Evolutionary conservation across 129 eudicot genomes (phyloP), one percentile per base, ranked within the genome.

Genomic region (Artemisia argyi): DNA sequence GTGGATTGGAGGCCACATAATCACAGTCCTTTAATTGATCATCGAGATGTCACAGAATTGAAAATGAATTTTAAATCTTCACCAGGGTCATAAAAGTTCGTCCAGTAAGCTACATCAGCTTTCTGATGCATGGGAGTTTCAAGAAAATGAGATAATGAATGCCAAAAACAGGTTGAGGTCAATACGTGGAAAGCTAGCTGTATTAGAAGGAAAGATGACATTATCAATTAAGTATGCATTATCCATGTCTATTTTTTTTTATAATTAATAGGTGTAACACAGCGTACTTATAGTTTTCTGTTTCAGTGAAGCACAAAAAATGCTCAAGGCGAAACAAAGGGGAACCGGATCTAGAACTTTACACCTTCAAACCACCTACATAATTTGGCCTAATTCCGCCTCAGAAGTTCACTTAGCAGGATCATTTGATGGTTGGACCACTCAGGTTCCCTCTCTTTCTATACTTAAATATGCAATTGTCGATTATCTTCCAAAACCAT

Each of bases 361-460:
- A 14, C 90, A 86, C 72, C 92, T 91, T 76, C 84, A 74, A 28
- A 73, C 82, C 11, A 56, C 85, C 46, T 64, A 65, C 30, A 69
- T 91, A 65, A 78, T 88, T 66, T 91, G 97, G 97, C 85, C 89
- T 74, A 88, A 76, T 79, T 78, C 90, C 39, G 97, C 92, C 66
- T 88, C 92, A 0, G 87, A 91, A 77, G 97, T 91, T 73, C 74
- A 82, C 28, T 76, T 91, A 73, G 77, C 85, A n/a, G 96, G 97
- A 56, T 86, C 97, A 13, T 88, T 84, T 80, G 97, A 91, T 72
- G 97, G 97, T 59, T 91, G 97, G 97, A 83, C 83, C 75, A 82
- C 90, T 76, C 92, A 88, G 97, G 97, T 91, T 44, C 35, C 18
- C 28, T 17, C 62, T 68, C 59, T 2, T n/a, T 4, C 44, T 14